Conservation (phyloP, 2,329 filamentous ascomycete genomes). For the Pseudogymnoascus sp. region DNA sequence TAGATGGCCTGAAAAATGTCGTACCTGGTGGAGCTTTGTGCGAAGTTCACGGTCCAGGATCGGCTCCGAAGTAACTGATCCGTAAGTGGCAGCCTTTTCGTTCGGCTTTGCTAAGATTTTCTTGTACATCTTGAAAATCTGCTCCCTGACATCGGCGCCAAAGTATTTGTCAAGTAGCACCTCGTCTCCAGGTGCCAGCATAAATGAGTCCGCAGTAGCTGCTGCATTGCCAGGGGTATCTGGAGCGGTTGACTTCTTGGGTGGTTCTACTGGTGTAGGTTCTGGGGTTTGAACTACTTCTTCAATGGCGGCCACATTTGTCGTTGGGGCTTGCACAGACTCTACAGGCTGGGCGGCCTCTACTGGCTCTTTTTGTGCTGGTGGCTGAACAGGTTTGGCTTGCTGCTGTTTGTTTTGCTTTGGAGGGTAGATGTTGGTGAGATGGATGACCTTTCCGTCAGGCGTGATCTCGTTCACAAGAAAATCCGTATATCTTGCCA, state of each 20-base stretch:
- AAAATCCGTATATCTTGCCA: conserved; percentile 60
- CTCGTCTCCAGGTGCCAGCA: conserved; percentile 37
- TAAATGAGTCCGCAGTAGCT: conserved; percentile 19
- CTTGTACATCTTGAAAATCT: conserved; percentile 47
- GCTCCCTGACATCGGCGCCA: conserved; percentile 38
- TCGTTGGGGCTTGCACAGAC: not conserved
- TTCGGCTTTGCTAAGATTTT: conserved; percentile 44
- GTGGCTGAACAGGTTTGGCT: conserved; percentile 14
- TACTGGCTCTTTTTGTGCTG: conserved; percentile 6
- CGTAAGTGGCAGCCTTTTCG: conserved; percentile 47
- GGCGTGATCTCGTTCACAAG: conserved; percentile 63
- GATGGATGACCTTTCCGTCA: conserved; percentile 54
- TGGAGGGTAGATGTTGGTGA: conserved; percentile 33
- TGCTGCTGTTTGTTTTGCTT: conserved; percentile 4
- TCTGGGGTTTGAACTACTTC: not conserved
- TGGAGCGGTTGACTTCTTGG: conserved; percentile 1
- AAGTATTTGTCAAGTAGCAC: conserved; percentile 39
- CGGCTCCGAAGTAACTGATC: conserved; percentile 41
- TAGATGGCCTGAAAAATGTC: not conserved
- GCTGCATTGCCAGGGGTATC: not conserved
- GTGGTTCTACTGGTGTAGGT: not conserved
- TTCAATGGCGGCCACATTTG: not conserved
- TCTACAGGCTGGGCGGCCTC: conserved; percentile 13
- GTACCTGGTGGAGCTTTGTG: conserved; percentile 52
- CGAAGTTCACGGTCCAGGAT: conserved; percentile 54